Evolutionary conservation across 441 rosid genomes (phyloP).

Genomic region (Bocquillonia castaneifolia): DNA sequence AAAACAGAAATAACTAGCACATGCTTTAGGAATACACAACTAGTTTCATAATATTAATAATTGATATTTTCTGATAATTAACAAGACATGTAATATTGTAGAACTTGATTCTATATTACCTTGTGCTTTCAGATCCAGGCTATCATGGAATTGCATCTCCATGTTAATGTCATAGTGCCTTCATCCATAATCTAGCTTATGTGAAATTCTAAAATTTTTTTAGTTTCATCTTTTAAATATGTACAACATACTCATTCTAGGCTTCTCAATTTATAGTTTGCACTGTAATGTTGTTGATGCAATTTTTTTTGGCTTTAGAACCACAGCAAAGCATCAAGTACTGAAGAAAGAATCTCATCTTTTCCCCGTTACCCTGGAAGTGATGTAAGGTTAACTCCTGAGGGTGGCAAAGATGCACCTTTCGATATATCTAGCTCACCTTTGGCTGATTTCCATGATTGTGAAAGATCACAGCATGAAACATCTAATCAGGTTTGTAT

Average conservation of each 20-base stretch:
- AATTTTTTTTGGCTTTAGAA: constrained; percentile 45
- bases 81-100: neutral
- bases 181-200: neutral
- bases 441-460: constrained; percentile 66
- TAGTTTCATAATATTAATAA: neutral
- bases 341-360: constrained; percentile 36
- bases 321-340: constrained; percentile 35
- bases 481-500: constrained; percentile 48
- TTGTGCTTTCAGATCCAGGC: neutral
- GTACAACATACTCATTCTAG: neutral
- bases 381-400: constrained; percentile 49
- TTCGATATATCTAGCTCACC: constrained; percentile 62
- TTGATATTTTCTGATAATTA: neutral
- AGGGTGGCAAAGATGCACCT: constrained; percentile 35
- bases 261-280: constrained; percentile 4
- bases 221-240: neutral
- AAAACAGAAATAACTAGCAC: too few relatives aligned
- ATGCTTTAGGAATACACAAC: too few relatives aligned
- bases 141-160: neutral
- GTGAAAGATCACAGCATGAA: constrained; percentile 62
- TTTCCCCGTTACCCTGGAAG: constrained; percentile 35
- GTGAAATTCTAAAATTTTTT: neutral
- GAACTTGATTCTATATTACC: neutral
- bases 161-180: neutral
- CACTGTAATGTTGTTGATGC: neutral